Evolutionary conservation across 208 protist species (phyloP).

Genomic region (Tritrichomonas foetus): DNA sequence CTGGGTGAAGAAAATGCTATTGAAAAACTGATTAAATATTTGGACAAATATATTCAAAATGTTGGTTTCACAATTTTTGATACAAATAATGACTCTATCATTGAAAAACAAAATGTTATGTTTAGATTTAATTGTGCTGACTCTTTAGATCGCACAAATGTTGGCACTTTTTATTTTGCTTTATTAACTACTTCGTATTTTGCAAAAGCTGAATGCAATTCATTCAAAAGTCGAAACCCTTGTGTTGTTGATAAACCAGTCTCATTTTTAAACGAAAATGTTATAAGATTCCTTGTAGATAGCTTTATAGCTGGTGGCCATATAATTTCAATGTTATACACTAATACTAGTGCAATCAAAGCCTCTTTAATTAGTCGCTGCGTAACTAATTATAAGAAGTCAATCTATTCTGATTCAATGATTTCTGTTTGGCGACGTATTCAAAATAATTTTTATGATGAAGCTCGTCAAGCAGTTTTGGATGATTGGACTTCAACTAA

Average conservation of each 20-base stretch:
- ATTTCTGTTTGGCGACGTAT: not conserved
- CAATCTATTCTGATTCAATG: not conserved
- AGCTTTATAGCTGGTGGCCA: not conserved
- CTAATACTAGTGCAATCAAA: not conserved
- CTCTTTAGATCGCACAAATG: not conserved
- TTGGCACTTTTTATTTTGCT: not conserved
- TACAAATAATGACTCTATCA: not conserved
- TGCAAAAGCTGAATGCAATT: not conserved
- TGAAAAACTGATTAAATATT: not conserved
- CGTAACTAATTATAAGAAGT: not conserved
- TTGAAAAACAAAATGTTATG: not conserved
- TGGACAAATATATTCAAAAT: not conserved
- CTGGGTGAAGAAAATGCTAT: not conserved
- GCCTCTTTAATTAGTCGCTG: not conserved
- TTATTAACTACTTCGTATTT: not conserved
- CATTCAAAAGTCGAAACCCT: not conserved
- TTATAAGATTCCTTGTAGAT: not conserved
- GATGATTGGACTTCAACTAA: not conserved
- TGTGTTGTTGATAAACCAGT: not conserved
- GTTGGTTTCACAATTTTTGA: not conserved
- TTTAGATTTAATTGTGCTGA: conserved; percentile 11
- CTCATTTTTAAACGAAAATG: not conserved
- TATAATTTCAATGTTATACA: conserved; percentile 29
- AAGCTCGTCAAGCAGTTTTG: not conserved
- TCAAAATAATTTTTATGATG: not conserved